Conservation (phyloP, 148 eudicot species). For the Spergularia bocconei region DNA sequence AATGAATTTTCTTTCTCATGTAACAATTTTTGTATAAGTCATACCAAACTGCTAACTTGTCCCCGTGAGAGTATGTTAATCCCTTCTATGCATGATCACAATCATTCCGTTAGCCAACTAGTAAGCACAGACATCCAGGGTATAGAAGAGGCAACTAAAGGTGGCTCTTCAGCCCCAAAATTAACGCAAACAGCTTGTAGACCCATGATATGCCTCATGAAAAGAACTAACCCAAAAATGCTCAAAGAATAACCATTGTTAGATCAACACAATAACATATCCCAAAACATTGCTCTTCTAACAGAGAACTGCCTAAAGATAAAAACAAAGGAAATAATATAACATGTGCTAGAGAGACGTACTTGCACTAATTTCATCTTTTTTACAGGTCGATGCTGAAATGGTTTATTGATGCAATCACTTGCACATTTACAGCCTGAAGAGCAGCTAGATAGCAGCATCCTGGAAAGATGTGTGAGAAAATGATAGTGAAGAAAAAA, state of each 20-base stretch:
- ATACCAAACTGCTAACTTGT: not conserved
- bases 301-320: not conserved
- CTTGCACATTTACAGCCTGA: slow-evolving; percentile 88
- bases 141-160: not conserved
- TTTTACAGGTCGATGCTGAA: slow-evolving; percentile 75
- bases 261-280: not conserved
- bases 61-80: not conserved
- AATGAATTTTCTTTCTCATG: slow-evolving; percentile 3
- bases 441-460: slow-evolving; percentile 90
- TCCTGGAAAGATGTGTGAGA: slow-evolving; percentile 40
- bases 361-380: slow-evolving; percentile 92
- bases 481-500: no score
- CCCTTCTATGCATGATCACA: not conserved
- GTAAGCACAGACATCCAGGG: not conserved
- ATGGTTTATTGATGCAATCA: slow-evolving; percentile 87
- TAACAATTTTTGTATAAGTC: not conserved
- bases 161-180: not conserved
- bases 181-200: not conserved
- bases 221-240: not conserved
- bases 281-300: not conserved
- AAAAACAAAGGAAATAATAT: not conserved
- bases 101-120: not conserved
- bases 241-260: not conserved
- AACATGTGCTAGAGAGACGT: slow-evolving; percentile 6
- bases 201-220: not conserved